phyloP scores from a whole-genome alignment of 78 protist species.

The Goniomonas avonlea region DNA sequence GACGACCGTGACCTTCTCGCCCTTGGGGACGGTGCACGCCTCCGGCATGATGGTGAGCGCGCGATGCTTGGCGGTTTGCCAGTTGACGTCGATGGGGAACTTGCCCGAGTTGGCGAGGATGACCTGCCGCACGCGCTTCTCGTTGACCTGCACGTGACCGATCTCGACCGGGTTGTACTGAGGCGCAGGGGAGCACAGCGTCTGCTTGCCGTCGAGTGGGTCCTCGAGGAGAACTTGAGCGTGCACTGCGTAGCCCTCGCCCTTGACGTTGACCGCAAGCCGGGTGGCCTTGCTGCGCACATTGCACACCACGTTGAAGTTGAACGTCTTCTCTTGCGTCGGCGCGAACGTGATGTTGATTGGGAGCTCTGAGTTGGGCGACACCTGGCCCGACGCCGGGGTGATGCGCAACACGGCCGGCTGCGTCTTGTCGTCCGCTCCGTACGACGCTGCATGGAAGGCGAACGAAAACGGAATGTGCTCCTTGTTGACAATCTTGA shows the following conservation, averaged over 20 bases:
- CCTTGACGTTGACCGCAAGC: slow-evolving; percentile 63
- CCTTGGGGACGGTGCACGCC: slow-evolving; percentile 24
- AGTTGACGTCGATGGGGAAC: slow-evolving; percentile 40
- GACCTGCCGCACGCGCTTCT: not conserved
- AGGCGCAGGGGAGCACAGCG: not conserved
- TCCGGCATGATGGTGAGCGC: slow-evolving; percentile 12
- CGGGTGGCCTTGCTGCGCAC: slow-evolving; percentile 44
- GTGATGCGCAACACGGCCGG: not conserved
- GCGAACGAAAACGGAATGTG: slow-evolving; percentile 46
- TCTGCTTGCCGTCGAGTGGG: not conserved
- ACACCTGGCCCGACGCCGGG: slow-evolving; percentile 54
- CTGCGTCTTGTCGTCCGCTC: not conserved
- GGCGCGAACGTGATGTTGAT: slow-evolving; percentile 53
- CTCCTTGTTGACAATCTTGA: slow-evolving; percentile 51
- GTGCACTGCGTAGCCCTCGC: slow-evolving; percentile 61
- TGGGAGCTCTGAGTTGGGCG: slow-evolving; percentile 1
- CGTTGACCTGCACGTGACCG: slow-evolving; percentile 59
- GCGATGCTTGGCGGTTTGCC: slow-evolving; percentile 7
- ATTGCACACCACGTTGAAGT: slow-evolving; percentile 34
- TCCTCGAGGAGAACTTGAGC: not conserved
- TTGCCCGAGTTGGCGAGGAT: slow-evolving; percentile 45
- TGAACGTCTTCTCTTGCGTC: slow-evolving; percentile 41
- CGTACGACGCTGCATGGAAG: slow-evolving; percentile 31
- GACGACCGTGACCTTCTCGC: not conserved
- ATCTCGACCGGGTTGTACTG: slow-evolving; percentile 32